A percentile compares a stretch with the other conserved stretches of the same genome.
These are phyloP conservation scores for Magnaporthiopsis incrustans DNA, from an alignment of 2,329 filamentous ascomycete species.

Conservation along the genomic window DNA sequence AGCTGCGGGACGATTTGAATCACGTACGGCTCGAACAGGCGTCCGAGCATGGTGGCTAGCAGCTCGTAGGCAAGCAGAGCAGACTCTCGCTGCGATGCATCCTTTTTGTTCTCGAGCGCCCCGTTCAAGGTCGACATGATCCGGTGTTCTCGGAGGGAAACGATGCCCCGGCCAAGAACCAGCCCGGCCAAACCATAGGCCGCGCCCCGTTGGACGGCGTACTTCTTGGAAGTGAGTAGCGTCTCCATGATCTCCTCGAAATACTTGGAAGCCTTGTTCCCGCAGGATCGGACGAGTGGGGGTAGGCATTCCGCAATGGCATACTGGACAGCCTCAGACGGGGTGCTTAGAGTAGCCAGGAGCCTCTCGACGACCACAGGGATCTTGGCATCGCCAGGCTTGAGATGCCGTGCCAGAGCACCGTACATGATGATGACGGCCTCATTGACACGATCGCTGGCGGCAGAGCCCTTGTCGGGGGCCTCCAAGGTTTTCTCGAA, in stretches of 20 bases:
- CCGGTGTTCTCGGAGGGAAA: conserved; percentile 72
- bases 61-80: conserved; percentile 87
- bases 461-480: conserved; percentile 72
- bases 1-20: conserved; percentile 92
- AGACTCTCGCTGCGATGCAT: conserved; percentile 78
- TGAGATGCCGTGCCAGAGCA: conserved; percentile 80
- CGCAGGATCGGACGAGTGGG: conserved; percentile 76
- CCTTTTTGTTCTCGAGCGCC: conserved; percentile 93
- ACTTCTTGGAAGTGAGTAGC: conserved; percentile 80
- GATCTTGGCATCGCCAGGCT: conserved; percentile 76
- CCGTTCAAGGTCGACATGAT: conserved; percentile 74
- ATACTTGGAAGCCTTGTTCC: conserved; percentile 70
- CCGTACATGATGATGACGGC: conserved; percentile 97
- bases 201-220: conserved; percentile 84
- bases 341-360: conserved; percentile 80
- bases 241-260: conserved; percentile 73
- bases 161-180: conserved; percentile 79
- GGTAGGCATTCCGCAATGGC: conserved; percentile 92
- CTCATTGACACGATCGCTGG: conserved; percentile 86
- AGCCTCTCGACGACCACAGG: conserved; percentile 82
- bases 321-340: conserved; percentile 94
- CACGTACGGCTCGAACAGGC: conserved; percentile 91
- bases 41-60: conserved; percentile 75
- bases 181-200: conserved; percentile 92
- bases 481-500: conserved; percentile 85